Percentiles rank a stretch among this genome's conserved stretches.
Conservation (phyloP, 2,329 filamentous ascomycete species). For the Fusarium scirpi region DNA sequence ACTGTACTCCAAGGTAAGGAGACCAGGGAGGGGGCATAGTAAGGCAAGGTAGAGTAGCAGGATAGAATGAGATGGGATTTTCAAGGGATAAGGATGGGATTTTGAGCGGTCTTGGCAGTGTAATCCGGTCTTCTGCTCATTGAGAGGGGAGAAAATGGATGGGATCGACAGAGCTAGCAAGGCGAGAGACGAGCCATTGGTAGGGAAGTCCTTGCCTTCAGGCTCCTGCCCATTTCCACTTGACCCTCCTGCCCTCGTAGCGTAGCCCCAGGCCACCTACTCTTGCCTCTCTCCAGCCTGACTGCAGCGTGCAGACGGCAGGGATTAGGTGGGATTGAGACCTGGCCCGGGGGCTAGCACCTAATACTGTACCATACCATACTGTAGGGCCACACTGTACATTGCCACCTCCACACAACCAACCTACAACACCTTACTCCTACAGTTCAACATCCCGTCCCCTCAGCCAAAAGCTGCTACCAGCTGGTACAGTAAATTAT, state of each 20-base stretch:
- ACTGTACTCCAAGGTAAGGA: conserved; percentile 6
- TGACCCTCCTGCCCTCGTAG: conserved; percentile 19
- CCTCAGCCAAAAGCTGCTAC: conserved; percentile 22
- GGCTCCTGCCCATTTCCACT: conserved; percentile 19
- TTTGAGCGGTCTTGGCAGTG: conserved; percentile 22
- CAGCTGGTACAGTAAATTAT: conserved; percentile 12
- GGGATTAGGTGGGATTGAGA: not conserved
- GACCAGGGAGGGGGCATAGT: conserved; percentile 3
- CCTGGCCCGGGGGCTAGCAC: not conserved
- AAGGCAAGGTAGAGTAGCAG: not conserved
- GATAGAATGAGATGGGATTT: conserved; percentile 22
- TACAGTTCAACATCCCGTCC: conserved; percentile 6
- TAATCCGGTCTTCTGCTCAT: conserved; percentile 17
- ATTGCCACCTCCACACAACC: conserved; percentile 46
- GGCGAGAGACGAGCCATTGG: conserved; percentile 19
- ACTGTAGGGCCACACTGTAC: conserved; percentile 41
- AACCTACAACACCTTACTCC: conserved; percentile 10
- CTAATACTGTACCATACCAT: not conserved
- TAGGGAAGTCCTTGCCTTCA: conserved; percentile 20
- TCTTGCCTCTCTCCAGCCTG: not conserved
- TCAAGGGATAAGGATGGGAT: conserved; percentile 33
- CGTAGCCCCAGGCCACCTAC: not conserved
- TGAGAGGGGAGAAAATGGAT: conserved; percentile 18
- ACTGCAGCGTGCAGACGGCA: not conserved
- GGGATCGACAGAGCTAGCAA: conserved; percentile 35